Conservation (phyloP, 306 rosid species). For the Medicago lupulina region DNA sequence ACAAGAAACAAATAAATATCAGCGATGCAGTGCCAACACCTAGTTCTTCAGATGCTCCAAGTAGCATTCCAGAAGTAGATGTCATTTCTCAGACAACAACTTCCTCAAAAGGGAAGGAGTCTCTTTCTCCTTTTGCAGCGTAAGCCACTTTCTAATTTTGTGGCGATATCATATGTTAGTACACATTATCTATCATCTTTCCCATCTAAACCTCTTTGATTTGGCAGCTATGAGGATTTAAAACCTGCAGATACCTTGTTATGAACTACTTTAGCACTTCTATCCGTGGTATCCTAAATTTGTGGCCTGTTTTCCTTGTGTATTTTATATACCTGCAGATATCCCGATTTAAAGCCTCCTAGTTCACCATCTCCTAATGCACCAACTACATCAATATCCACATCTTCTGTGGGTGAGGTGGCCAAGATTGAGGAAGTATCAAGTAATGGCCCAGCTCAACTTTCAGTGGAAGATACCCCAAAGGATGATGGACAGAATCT, state of each 20-base stretch:
- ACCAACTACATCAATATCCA: conserved; percentile 50
- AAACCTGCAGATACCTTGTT: conserved; percentile 51
- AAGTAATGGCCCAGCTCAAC: conserved; percentile 53
- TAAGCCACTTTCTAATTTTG: conserved; percentile 43
- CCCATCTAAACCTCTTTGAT: conserved; percentile 34
- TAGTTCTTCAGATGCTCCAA: conserved; percentile 46
- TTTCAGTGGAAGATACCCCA: conserved; percentile 45
- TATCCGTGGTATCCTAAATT: background rate
- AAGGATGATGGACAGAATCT: conserved; percentile 38
- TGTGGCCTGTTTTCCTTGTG: conserved; percentile 32
- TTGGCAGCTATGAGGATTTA: conserved; percentile 61
- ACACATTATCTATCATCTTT: background rate
- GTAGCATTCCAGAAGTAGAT: conserved; percentile 32
- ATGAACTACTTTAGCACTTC: background rate
- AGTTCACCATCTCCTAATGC: conserved; percentile 78
- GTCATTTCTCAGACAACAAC: conserved; percentile 47
- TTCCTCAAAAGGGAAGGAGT: conserved; percentile 37
- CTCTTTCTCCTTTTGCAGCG: conserved; percentile 70
- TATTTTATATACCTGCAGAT: conserved; percentile 46
- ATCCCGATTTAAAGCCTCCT: conserved; percentile 82
- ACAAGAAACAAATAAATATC: conserved; percentile 19
- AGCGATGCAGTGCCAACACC: conserved; percentile 40
- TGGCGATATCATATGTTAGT: background rate
- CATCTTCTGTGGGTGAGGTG: conserved; percentile 37
- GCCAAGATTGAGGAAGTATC: conserved; percentile 26